A percentile compares a stretch with the other conserved stretches of the same genome.
Conservation (phyloP, 2,329 filamentous ascomycete species). For the Fusarium tanahbumbuense region DNA sequence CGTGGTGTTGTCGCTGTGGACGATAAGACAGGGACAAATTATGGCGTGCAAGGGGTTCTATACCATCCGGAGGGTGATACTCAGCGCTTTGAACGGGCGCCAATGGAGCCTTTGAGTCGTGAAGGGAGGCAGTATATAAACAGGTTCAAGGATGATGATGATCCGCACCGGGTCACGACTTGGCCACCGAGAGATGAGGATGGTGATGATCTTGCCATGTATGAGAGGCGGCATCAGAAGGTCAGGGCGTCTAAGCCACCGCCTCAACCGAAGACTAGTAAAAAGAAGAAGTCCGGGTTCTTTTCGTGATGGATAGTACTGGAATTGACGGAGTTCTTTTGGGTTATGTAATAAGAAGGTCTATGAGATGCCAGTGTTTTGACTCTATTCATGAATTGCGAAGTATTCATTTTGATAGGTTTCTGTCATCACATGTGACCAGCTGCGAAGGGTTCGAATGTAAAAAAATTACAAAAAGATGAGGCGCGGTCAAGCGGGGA, state of each 20-base stretch:
- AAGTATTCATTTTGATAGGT: too few species aligned
- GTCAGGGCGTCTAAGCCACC: too few species aligned
- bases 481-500: not conserved
- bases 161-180: not conserved
- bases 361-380: too few species aligned
- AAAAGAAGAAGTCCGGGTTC: too few species aligned
- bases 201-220: not conserved
- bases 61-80: not conserved
- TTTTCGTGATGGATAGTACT: too few species aligned
- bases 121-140: conserved; percentile 9
- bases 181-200: conserved; percentile 27
- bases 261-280: too few species aligned
- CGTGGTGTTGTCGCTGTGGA: not conserved
- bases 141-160: conserved; percentile 8
- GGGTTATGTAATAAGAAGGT: too few species aligned
- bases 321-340: too few species aligned
- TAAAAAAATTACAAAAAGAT: not conserved
- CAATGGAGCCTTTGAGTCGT: not conserved
- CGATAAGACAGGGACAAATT: too few species aligned
- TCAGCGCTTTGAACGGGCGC: not conserved
- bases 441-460: not conserved
- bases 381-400: too few species aligned
- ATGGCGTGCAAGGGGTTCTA: not conserved
- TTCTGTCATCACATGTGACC: too few species aligned
- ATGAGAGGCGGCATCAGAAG: conserved; percentile 1